Percentiles rank a stretch among this genome's conserved stretches.
phyloP scores from a whole-genome alignment of 768 basidiomycete genomes.

The Russula sp. region DNA sequence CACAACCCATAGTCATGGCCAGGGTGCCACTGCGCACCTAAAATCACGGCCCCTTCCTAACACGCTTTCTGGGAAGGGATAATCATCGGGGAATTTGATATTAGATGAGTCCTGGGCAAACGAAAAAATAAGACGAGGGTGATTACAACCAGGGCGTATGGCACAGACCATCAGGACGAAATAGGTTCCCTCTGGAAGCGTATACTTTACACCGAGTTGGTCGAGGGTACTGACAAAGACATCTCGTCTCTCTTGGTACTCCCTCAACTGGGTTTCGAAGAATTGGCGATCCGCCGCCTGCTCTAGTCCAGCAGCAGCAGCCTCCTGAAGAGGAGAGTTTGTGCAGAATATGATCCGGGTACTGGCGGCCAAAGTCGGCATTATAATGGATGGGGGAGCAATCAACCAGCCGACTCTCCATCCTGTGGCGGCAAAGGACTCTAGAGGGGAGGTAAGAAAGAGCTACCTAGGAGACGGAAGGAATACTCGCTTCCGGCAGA shows the following conservation, averaged over 20 bases:
- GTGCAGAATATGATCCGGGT: conserved; percentile 95
- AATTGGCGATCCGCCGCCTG: conserved; percentile 64
- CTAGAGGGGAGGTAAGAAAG: conserved; percentile 35
- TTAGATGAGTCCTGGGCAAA: conserved; percentile 60
- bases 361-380: conserved; percentile 81
- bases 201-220: conserved; percentile 75
- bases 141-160: neutral
- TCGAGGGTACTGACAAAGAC: conserved; percentile 81
- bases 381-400: conserved; percentile 75
- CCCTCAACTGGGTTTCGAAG: conserved; percentile 66
- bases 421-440: conserved; percentile 94
- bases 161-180: conserved; percentile 74
- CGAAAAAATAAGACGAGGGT: conserved; percentile 4
- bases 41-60: conserved; percentile 84
- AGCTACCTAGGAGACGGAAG: neutral
- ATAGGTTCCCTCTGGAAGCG: conserved; percentile 84
- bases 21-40: conserved; percentile 41
- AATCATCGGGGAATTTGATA: conserved; percentile 77
- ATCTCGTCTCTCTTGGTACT: conserved; percentile 75
- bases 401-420: conserved; percentile 98
- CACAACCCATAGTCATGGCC: conserved; percentile 14
- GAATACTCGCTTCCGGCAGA: conserved; percentile 78
- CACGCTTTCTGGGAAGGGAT: conserved; percentile 71
- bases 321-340: conserved; percentile 94
- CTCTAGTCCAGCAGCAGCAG: conserved; percentile 85